These are phyloP conservation scores for Metschnikowia lochheadii DNA, from an alignment of 805 yeast genomes.

Conservation along the genomic window DNA sequence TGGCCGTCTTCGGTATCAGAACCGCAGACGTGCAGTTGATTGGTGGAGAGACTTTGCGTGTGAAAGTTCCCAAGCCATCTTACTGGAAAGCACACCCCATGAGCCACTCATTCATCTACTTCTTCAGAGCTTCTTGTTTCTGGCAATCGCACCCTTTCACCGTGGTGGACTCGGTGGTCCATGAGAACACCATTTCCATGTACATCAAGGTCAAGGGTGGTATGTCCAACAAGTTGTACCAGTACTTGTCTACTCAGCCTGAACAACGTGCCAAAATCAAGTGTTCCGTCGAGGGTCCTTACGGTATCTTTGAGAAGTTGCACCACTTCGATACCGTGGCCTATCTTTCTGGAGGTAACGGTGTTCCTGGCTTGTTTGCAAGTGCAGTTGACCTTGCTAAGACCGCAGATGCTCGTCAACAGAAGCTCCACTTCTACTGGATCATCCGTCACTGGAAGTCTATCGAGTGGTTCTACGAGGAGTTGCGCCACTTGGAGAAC, in stretches of 20 bases:
- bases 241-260: conserved; percentile 25
- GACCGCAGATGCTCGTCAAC: conserved; percentile 5
- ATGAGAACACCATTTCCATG: conserved; percentile 38
- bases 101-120: conserved; percentile 53
- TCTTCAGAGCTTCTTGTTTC: conserved; percentile 47
- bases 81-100: conserved; percentile 53
- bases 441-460: conserved; percentile 37
- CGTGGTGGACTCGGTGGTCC: conserved; percentile 38
- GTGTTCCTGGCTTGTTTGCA: conserved; percentile 54
- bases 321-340: conserved; percentile 44
- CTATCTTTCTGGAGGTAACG: conserved; percentile 62
- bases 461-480: conserved; percentile 38
- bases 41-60: conserved; percentile 46
- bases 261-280: conserved; percentile 34
- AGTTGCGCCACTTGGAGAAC: conserved; percentile 30
- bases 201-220: conserved; percentile 57
- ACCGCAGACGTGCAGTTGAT: conserved; percentile 35
- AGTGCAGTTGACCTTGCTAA: conserved; percentile 33
- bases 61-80: conserved; percentile 45
- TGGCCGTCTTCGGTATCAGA: conserved; percentile 34
- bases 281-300: conserved; percentile 58
- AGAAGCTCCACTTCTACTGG: conserved; percentile 32
- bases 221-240: conserved; percentile 43
- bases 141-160: conserved; percentile 81
- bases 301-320: conserved; percentile 48